A percentile compares a stretch with the other conserved stretches of the same genome.
Evolutionary conservation across 208 protist species (phyloP).

Genomic region (Leishmania gerbilli): DNA sequence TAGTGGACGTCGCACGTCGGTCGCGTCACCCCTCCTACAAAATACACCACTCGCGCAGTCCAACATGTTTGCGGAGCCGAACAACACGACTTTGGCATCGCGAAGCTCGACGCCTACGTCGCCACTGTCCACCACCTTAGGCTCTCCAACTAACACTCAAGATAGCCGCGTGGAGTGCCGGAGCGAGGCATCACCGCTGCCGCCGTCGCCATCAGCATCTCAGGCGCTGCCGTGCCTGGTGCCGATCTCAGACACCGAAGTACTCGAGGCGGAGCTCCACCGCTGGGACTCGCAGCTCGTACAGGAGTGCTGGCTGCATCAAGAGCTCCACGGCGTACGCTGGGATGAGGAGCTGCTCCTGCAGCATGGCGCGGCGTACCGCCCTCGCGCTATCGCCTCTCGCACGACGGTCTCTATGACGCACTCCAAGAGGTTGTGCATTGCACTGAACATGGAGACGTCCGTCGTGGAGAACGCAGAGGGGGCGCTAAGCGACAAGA

Average conservation of each 20-base stretch:
- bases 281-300: constrained; percentile 48
- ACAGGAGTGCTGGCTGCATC: constrained; percentile 77
- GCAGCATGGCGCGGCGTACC: constrained; percentile 59
- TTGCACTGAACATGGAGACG: constrained; percentile 72
- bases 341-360: constrained; percentile 64
- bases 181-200: not conserved
- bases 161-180: constrained; percentile 2
- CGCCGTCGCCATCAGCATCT: not conserved
- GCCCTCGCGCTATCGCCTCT: constrained; percentile 57
- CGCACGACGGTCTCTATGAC: constrained; percentile 53
- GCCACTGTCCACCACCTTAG: not conserved
- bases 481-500: constrained; percentile 26
- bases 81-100: not conserved
- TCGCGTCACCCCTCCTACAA: not conserved
- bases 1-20: not conserved
- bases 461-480: constrained; percentile 50
- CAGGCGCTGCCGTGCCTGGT: constrained; percentile 12
- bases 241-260: constrained; percentile 50
- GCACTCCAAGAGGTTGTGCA: constrained; percentile 64
- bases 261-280: constrained; percentile 58
- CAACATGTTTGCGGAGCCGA: not conserved
- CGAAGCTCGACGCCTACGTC: not conserved
- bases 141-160: not conserved
- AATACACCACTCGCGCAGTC: not conserved
- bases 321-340: constrained; percentile 46